A percentile compares a stretch with the other conserved stretches of the same genome.
Evolutionary conservation across 2,329 filamentous ascomycete species (phyloP).

Genomic region (Pseudogymnoascus sp.): DNA sequence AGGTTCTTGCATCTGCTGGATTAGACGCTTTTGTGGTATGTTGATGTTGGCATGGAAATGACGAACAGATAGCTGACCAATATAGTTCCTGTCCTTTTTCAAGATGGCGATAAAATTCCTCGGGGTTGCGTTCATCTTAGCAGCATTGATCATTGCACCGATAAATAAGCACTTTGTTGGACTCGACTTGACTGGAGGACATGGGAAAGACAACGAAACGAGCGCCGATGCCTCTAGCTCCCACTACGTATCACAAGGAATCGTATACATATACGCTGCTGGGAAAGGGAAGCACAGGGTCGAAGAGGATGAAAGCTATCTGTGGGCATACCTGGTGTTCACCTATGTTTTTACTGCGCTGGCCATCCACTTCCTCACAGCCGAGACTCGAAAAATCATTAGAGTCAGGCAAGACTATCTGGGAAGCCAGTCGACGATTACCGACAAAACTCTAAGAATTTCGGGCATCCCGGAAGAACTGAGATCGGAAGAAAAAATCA

Average conservation of each 20-base stretch:
- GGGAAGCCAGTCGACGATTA: conserved; percentile 89
- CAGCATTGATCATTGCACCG: conserved; percentile 71
- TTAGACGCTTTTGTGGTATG: conserved; percentile 86
- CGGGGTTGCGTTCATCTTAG: conserved; percentile 70
- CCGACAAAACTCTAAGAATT: conserved; percentile 84
- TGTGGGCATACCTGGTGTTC: conserved; percentile 94
- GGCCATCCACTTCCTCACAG: conserved; percentile 73
- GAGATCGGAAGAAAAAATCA: conserved; percentile 74
- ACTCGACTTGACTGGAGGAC: conserved; percentile 15
- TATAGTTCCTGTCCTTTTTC: conserved; percentile 81
- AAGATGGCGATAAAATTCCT: conserved; percentile 89
- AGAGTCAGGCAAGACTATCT: conserved; percentile 82
- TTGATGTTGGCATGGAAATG: conserved; percentile 15
- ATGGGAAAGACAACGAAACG: neutral
- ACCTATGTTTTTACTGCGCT: conserved; percentile 84
- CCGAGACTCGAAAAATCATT: conserved; percentile 79
- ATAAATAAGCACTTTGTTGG: conserved; percentile 64
- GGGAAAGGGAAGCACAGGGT: conserved; percentile 14
- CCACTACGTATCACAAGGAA: neutral
- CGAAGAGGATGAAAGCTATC: conserved; percentile 40
- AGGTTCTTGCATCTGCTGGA: conserved; percentile 82
- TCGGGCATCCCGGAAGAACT: conserved; percentile 79
- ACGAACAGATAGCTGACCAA: conserved; percentile 14
- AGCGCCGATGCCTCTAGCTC: neutral
- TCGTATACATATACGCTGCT: conserved; percentile 14